A percentile compares a stretch with the other conserved stretches of the same genome.
Evolutionary conservation across 2,329 filamentous ascomycete species (phyloP).

Genomic region (Graphilbum sp.): DNA sequence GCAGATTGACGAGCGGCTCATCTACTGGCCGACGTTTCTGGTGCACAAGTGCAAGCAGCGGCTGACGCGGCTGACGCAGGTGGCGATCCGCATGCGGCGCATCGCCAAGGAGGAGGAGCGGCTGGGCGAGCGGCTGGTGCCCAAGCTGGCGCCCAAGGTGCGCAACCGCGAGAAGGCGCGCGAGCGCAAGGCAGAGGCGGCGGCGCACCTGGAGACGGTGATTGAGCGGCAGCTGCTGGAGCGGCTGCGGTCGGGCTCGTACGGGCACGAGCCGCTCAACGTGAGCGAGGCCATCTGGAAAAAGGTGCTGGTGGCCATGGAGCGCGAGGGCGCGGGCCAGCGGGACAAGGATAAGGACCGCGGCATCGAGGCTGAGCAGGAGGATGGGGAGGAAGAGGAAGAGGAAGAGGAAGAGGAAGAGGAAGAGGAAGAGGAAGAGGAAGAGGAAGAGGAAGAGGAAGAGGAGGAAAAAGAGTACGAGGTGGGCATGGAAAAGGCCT

Average conservation of each 20-base stretch:
- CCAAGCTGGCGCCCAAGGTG: conserved; percentile 84
- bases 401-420: conserved; percentile 51
- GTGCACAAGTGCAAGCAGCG: conserved; percentile 83
- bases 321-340: conserved; percentile 68
- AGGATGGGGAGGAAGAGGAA: conserved; percentile 45
- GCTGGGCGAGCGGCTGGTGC: conserved; percentile 74
- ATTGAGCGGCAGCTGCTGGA: conserved; percentile 94
- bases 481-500: conserved; percentile 54
- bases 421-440: conserved; percentile 54
- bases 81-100: conserved; percentile 63
- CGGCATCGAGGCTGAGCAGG: conserved; percentile 64
- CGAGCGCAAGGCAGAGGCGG: conserved; percentile 53
- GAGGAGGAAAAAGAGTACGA: conserved; percentile 56
- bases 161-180: conserved; percentile 57
- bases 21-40: conserved; percentile 91
- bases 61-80: conserved; percentile 80
- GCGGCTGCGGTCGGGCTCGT: conserved; percentile 76
- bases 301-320: conserved; percentile 82
- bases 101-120: conserved; percentile 80
- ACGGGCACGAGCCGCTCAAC: conserved; percentile 87
- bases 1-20: conserved; percentile 69
- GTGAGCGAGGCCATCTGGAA: conserved; percentile 94
- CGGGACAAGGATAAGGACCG: conserved; percentile 81
- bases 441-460: conserved; percentile 49
- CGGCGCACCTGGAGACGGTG: conserved; percentile 85